Evolutionary conservation across 768 basidiomycete species (phyloP).

Genomic region (Collybia nuda): DNA sequence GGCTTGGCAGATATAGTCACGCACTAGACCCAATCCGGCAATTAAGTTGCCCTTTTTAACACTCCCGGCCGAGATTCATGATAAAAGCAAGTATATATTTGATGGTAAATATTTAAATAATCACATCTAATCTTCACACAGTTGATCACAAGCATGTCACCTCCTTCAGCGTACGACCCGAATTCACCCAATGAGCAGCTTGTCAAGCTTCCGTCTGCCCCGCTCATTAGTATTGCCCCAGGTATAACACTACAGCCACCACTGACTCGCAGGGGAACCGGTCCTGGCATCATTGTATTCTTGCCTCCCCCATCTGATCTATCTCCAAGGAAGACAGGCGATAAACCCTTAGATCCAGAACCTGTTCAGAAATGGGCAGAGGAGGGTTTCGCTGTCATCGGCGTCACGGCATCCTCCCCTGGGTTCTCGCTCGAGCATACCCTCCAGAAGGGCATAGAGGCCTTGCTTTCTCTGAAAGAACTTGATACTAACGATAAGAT

Average conservation of each 20-base stretch:
- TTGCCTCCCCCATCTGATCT: constrained; percentile 31
- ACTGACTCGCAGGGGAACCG: constrained; percentile 45
- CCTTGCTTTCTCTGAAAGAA: constrained; percentile 31
- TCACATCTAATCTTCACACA: too few species aligned
- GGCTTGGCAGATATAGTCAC: too few species aligned
- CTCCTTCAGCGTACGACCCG: constrained; percentile 32
- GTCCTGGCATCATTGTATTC: constrained; percentile 46
- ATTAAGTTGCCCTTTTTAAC: too few species aligned
- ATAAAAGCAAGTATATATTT: too few species aligned
- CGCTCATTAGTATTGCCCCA: constrained; percentile 25
- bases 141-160: background rate
- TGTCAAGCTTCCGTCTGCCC: constrained; percentile 42
- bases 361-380: constrained; percentile 55
- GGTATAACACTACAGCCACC: constrained; percentile 44
- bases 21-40: too few species aligned
- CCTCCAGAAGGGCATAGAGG: constrained; percentile 32
- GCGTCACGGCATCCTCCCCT: constrained; percentile 22
- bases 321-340: constrained; percentile 14
- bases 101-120: too few species aligned
- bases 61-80: too few species aligned
- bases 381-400: constrained; percentile 50
- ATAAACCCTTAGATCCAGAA: constrained; percentile 43
- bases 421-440: constrained; percentile 21
- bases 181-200: constrained; percentile 36
- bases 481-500: constrained; percentile 44